A percentile compares a stretch with the other conserved stretches of the same genome.
phyloP scores from a whole-genome alignment of 2,329 filamentous ascomycete species.

The Beauveria pseudobassiana region DNA sequence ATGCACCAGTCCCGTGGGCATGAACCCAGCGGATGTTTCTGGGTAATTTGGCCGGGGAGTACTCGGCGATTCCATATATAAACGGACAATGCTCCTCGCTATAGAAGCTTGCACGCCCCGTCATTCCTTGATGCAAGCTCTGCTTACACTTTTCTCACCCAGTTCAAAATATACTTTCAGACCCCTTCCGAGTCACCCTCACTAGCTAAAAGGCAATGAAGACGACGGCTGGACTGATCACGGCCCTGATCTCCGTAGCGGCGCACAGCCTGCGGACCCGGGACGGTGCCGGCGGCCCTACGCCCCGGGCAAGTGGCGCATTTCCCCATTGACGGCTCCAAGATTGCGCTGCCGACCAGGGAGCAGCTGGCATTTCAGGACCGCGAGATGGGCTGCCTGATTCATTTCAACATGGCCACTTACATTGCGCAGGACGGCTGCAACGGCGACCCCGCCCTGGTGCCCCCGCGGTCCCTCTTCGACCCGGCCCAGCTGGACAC shows the following conservation, averaged over 20 bases:
- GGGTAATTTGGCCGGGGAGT: not conserved
- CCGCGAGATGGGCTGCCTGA: conserved; percentile 19
- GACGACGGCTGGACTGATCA: not conserved
- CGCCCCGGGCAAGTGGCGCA: conserved; percentile 11
- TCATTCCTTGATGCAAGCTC: not conserved
- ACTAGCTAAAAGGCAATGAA: not conserved
- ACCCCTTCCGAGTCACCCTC: no score
- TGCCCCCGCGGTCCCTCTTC: conserved; percentile 17
- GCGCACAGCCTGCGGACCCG: not conserved
- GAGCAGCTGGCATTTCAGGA: conserved; percentile 21
- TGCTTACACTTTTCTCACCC: not conserved
- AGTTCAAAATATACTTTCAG: not conserved
- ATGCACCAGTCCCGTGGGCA: not conserved
- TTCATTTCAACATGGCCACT: conserved; percentile 21
- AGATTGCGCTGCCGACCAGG: conserved; percentile 19
- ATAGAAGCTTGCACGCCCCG: not conserved
- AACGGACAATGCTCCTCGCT: not conserved
- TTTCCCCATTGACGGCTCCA: conserved; percentile 20
- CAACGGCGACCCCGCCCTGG: conserved; percentile 19
- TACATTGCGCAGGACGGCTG: conserved; percentile 21
- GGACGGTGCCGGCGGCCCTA: not conserved
- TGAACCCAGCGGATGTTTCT: not conserved
- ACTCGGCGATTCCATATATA: not conserved
- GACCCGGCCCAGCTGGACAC: conserved; percentile 18
- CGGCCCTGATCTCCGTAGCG: not conserved